These are phyloP conservation scores for Poteriospumella lacustris DNA, from an alignment of 108 stramenopile species.

Conservation along the genomic window DNA sequence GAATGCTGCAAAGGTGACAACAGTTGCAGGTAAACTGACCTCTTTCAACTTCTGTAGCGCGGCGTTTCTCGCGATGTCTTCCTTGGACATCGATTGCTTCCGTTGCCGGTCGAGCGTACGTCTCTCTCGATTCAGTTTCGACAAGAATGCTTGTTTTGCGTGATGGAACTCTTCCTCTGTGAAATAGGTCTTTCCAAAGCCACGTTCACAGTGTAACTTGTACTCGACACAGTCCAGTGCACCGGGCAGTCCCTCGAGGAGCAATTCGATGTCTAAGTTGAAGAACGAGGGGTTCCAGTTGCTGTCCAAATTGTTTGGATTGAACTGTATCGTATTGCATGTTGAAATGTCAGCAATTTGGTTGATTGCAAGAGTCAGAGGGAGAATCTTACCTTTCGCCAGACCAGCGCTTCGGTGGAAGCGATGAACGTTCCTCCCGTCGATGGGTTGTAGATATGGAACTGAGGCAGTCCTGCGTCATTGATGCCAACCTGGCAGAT, in stretches of 20 bases:
- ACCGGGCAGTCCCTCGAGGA: constrained; percentile 12
- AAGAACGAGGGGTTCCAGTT: constrained; percentile 5
- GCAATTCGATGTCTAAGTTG: constrained; percentile 26
- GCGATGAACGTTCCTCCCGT: neutral
- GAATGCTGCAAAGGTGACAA: neutral
- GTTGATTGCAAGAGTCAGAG: neutral
- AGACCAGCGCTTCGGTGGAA: neutral
- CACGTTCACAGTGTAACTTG: constrained; percentile 13
- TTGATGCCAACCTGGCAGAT: neutral
- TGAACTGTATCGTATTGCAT: neutral
- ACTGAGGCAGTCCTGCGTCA: constrained; percentile 4
- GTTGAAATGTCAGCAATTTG: neutral
- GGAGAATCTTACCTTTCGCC: constrained; percentile 17
- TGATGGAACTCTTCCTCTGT: constrained; percentile 19
- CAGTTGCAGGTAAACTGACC: neutral
- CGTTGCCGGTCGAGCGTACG: neutral
- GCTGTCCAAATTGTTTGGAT: neutral
- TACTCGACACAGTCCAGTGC: constrained; percentile 13
- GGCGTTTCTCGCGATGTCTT: neutral
- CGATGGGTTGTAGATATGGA: neutral
- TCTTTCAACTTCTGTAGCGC: neutral
- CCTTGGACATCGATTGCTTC: neutral
- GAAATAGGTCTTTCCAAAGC: neutral
- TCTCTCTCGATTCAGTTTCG: neutral
- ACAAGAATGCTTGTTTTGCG: neutral